Evolutionary conservation across 2,329 filamentous ascomycete species (phyloP), one percentile per base, ranked within the genome.

Genomic region (Xylariaceae sp.): DNA sequence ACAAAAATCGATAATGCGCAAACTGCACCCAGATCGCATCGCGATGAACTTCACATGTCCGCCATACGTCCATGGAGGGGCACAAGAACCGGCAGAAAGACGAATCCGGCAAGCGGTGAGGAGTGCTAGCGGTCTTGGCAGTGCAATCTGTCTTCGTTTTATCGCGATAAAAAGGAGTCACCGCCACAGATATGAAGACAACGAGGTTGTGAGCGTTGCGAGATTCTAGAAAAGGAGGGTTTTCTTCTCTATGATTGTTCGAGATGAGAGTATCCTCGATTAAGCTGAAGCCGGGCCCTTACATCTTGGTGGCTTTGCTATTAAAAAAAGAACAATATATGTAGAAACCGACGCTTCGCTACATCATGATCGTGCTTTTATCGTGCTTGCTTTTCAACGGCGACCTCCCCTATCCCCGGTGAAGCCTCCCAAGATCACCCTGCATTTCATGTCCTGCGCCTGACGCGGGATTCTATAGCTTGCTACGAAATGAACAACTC

Each of bases 91-190:
- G 60, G 60, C 62, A 64, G 55, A 64, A 62, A 58, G 42, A 48
- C 57, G 1, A 51, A 56, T 58, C 51, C 17, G 60, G 62, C 50
- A 62, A 55, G 62, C 60, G 62, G 62, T 64, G 59, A 56, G 39
- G 11, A 15, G 4, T 30, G 23, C 23, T 30, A 30, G 23, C 23
- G 23, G 23, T 30, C 23, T 30, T 30, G 23, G 23, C 23, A 30
- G 23, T 30, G 23, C 23, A 30, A 30, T 30, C 23, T 30, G 23
- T 30, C 23, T 30, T 30, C 23, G 23, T 30, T 30, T 30, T 30
- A 30, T 30, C 23, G 23, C 23, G 23, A 30, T 30, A 30, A 5
- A 30, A 30, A 30, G 23, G 23, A 30, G 23, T 30, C 23, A 30
- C 23, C 23, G 23, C 23, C 23, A 30, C 23, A 30, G 23, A 30